Conservation (phyloP, 306 rosid genomes). For the Datisca glomerata region DNA sequence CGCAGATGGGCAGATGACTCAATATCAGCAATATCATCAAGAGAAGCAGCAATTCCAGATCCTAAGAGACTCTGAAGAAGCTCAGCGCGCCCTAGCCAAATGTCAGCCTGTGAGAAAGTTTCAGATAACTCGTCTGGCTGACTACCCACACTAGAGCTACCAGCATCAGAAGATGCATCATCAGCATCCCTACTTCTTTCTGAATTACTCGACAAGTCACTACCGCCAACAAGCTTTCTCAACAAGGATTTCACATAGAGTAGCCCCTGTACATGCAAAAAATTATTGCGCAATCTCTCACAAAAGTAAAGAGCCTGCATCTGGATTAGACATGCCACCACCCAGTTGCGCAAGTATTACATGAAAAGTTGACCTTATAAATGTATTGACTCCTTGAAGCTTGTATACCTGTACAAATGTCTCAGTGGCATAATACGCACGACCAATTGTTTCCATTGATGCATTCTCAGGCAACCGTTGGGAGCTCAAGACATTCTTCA, state of each 20-base stretch:
- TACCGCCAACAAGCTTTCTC: conserved; percentile 71
- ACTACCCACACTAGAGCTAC: conserved; percentile 89
- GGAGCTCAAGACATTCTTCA: conserved; percentile 82
- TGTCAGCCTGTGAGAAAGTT: conserved; percentile 55
- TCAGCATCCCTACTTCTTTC: conserved; percentile 85
- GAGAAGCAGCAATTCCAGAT: conserved; percentile 93
- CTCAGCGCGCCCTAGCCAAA: conserved; percentile 91
- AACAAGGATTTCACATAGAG: conserved; percentile 68
- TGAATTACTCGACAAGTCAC: conserved; percentile 47
- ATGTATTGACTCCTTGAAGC: no score
- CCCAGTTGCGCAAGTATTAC: no score
- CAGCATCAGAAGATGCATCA: conserved; percentile 91
- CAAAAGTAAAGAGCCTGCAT: no score
- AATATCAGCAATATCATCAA: conserved; percentile 86
- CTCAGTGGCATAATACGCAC: conserved; percentile 92
- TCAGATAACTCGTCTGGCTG: conserved; percentile 89
- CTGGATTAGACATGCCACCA: no score
- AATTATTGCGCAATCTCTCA: no score
- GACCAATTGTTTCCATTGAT: conserved; percentile 89
- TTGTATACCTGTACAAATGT: conserved; percentile 87
- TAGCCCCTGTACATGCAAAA: conserved; percentile 59
- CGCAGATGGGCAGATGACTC: conserved; percentile 87
- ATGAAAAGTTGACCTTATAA: no score
- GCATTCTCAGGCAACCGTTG: conserved; percentile 84
- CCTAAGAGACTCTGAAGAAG: conserved; percentile 95